phyloP scores from a whole-genome alignment of 192 early-diverging fungal species.

The Neocallimastix lanati region DNA sequence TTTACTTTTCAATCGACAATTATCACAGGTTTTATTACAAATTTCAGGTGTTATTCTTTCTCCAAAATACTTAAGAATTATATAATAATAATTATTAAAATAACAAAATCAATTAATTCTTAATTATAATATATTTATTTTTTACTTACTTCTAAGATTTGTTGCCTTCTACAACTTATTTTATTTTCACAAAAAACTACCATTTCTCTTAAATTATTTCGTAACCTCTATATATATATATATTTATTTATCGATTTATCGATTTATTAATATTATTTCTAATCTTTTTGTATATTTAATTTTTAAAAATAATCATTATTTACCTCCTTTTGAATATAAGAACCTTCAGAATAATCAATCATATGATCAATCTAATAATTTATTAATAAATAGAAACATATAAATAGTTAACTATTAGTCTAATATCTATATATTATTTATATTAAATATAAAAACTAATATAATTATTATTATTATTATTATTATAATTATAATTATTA shows the following conservation, averaged over 20 bases:
- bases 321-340: slow-evolving; percentile 60
- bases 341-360: slow-evolving; percentile 73
- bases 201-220: slow-evolving; percentile 27
- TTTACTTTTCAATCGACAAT: slow-evolving; percentile 34
- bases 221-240: slow-evolving; percentile 24
- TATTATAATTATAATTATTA: no score
- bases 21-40: slow-evolving; percentile 74
- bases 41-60: slow-evolving; percentile 45
- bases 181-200: slow-evolving; percentile 67
- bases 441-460: no score
- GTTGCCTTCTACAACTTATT: slow-evolving; percentile 65
- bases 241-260: no score
- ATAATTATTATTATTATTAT: no score
- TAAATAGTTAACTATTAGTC: no score
- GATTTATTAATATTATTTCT: no score
- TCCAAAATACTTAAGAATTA: slow-evolving; percentile 60
- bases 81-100: neutral
- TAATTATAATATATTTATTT: no score
- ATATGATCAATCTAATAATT: slow-evolving; percentile 36
- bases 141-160: slow-evolving; percentile 39
- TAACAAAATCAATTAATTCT: no score
- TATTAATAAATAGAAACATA: no score
- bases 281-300: no score
- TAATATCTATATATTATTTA: no score
- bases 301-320: no score